Conservation (phyloP, 352 stramenopile genomes). For the Paralagenidium karlingii region DNA sequence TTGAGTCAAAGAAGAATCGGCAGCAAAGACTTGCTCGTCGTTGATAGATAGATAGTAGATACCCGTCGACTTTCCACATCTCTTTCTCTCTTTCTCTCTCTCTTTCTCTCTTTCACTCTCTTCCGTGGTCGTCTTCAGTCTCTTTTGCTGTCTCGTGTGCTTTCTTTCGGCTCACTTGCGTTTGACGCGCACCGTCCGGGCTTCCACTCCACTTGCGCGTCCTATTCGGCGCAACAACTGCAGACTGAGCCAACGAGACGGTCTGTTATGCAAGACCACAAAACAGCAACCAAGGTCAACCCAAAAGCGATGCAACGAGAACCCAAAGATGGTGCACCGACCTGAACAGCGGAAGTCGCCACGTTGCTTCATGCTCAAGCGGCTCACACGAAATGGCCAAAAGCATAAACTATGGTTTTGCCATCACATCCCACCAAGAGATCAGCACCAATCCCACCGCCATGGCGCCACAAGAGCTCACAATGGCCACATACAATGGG, state of each 20-base stretch:
- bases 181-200: too few relatives aligned
- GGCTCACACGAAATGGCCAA: slow-evolving; percentile 71
- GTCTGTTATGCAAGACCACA: slow-evolving; percentile 13
- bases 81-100: too few relatives aligned
- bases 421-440: neutral
- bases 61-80: too few relatives aligned
- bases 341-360: slow-evolving; percentile 68
- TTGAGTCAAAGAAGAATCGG: too few relatives aligned
- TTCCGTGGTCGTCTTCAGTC: too few relatives aligned
- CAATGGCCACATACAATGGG: slow-evolving; percentile 32
- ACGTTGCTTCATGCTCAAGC: slow-evolving; percentile 19
- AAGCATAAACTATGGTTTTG: slow-evolving; percentile 47
- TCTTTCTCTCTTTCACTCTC: too few relatives aligned
- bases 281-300: neutral
- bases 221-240: slow-evolving; percentile 69
- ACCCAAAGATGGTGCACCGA: slow-evolving; percentile 7
- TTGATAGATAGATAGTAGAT: too few relatives aligned
- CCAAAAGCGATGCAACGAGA: neutral
- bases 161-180: neutral
- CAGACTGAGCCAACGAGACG: slow-evolving; percentile 74
- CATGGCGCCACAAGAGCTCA: neutral
- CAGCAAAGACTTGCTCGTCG: too few relatives aligned
- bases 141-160: neutral
- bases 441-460: neutral
- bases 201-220: neutral